Evolutionary conservation across 2,329 filamentous ascomycete species (phyloP).

Genomic region (Talaromyces sp.): DNA sequence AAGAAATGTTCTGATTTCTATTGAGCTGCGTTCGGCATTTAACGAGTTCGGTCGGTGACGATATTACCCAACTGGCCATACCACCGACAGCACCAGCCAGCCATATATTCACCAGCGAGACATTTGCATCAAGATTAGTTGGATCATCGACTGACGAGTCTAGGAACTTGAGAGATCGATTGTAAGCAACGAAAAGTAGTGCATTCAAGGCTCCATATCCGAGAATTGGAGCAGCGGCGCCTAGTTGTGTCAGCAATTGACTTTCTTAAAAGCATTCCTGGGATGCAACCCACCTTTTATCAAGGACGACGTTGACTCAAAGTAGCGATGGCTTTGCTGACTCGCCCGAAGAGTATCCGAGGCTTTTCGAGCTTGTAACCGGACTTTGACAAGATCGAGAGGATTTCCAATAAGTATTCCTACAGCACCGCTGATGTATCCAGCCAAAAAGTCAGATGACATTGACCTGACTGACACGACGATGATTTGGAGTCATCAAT

Average conservation of each 20-base stretch:
- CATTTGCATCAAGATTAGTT: conserved; percentile 38
- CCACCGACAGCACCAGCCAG: conserved; percentile 77
- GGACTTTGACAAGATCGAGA: conserved; percentile 74
- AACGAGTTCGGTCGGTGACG: conserved; percentile 82
- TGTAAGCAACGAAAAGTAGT: conserved; percentile 85
- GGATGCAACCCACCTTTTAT: conserved; percentile 34
- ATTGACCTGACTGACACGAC: conserved; percentile 44
- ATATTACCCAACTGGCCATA: conserved; percentile 79
- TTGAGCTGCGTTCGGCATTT: conserved; percentile 84
- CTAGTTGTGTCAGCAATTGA: conserved; percentile 37
- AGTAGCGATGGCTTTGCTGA: conserved; percentile 26
- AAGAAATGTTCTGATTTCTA: conserved; percentile 48
- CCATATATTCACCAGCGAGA: conserved; percentile 66
- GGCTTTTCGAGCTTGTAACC: conserved; percentile 59
- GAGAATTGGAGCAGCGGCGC: conserved; percentile 78
- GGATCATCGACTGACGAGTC: conserved; percentile 42
- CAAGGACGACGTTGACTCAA: conserved; percentile 36
- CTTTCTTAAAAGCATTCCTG: not conserved
- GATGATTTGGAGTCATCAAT: not conserved
- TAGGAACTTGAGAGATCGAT: conserved; percentile 69
- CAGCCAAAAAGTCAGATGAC: conserved; percentile 91
- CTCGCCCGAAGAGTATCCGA: conserved; percentile 1
- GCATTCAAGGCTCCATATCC: conserved; percentile 91
- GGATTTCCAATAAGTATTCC: conserved; percentile 89
- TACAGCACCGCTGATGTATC: conserved; percentile 80